These are phyloP conservation scores for Nemania bipapillata DNA, from an alignment of 2,329 filamentous ascomycete genomes.

Conservation along the genomic window DNA sequence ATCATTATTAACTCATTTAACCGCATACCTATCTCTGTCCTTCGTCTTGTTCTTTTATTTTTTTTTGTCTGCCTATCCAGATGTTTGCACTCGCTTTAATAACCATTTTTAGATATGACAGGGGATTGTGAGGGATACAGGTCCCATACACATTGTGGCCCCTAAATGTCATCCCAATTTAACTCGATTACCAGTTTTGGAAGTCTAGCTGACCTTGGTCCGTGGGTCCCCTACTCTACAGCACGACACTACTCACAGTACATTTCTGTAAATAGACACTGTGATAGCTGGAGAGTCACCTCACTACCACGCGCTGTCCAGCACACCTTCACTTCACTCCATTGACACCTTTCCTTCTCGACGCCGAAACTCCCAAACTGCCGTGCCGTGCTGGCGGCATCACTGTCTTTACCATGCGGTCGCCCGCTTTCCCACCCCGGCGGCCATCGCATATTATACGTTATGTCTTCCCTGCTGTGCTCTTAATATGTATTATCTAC, in stretches of 20 bases:
- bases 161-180: neutral
- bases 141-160: neutral
- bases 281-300: neutral
- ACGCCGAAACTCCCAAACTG: conserved; percentile 13
- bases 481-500: conserved; percentile 54
- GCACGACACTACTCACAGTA: neutral
- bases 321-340: conserved; percentile 6
- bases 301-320: neutral
- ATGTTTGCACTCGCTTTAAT: neutral
- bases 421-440: conserved; percentile 57
- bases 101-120: neutral
- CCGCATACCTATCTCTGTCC: neutral
- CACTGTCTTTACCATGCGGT: conserved; percentile 50
- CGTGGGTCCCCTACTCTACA: neutral
- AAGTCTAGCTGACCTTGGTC: neutral
- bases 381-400: conserved; percentile 39
- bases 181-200: neutral
- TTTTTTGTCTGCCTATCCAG: neutral
- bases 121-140: neutral
- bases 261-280: too few relatives aligned
- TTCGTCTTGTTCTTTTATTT: neutral
- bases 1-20: neutral
- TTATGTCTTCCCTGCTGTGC: conserved; percentile 53
- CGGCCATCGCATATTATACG: conserved; percentile 58
- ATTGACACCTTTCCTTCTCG: neutral